A percentile compares a stretch with the other conserved stretches of the same genome.
These are phyloP conservation scores for Lachnellula hyalina DNA, from an alignment of 2,329 filamentous ascomycete genomes.

Conservation along the genomic window DNA sequence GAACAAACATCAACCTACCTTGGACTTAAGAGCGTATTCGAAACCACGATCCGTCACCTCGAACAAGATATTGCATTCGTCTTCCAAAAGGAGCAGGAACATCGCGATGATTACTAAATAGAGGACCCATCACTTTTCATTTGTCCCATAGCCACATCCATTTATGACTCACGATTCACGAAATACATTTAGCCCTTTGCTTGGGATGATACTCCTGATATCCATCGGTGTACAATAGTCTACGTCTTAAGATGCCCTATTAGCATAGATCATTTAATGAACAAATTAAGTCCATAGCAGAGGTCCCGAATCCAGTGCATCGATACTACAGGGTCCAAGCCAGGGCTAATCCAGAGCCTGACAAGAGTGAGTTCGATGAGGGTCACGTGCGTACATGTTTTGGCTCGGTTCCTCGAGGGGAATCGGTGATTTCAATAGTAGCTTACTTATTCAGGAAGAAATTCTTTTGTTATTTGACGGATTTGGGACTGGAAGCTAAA, in stretches of 20 bases:
- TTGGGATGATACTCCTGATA: neutral
- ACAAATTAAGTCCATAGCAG: too few relatives aligned
- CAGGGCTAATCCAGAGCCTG: too few relatives aligned
- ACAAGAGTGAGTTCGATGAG: too few relatives aligned
- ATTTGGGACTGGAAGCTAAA: too few relatives aligned
- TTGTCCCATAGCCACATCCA: neutral
- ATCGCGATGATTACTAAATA: neutral
- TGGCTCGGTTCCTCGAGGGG: neutral
- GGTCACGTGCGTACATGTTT: too few relatives aligned
- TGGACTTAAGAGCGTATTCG: neutral
- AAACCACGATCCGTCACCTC: neutral
- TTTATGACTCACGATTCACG: neutral
- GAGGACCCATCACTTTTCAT: too few relatives aligned
- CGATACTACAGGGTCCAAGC: too few relatives aligned
- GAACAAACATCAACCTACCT: neutral
- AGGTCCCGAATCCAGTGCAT: too few relatives aligned
- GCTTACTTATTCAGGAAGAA: neutral
- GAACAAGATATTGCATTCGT: neutral
- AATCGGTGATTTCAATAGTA: neutral
- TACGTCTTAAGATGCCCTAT: neutral
- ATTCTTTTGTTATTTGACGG: too few relatives aligned
- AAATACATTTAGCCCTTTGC: neutral
- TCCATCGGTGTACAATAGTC: neutral
- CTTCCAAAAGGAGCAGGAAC: neutral
- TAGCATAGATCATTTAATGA: too few relatives aligned